Conservation (phyloP, 129 eudicot genomes). For the Saposhnikovia divaricata region DNA sequence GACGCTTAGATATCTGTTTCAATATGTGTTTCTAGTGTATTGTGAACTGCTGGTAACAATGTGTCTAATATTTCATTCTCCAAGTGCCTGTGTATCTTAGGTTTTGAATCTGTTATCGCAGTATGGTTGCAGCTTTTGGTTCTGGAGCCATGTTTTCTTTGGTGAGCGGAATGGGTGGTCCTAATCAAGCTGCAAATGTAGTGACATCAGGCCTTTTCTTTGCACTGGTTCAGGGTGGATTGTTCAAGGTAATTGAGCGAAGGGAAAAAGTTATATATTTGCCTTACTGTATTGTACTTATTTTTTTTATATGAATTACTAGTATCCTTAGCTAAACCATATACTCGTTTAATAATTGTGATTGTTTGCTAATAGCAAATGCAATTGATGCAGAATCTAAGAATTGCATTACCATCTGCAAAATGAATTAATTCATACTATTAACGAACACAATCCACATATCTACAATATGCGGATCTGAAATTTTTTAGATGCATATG, state of each 20-base stretch:
- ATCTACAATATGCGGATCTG: too few relatives aligned
- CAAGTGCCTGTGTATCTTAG: not conserved
- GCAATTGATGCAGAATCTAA: not conserved
- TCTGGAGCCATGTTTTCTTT: slow-evolving; percentile 83
- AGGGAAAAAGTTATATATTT: not conserved
- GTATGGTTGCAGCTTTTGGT: slow-evolving; percentile 96
- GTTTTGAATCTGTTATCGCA: slow-evolving; percentile 23
- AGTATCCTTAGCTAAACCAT: not conserved
- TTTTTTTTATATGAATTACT: not conserved
- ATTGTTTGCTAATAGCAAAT: not conserved
- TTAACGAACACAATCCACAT: too few relatives aligned
- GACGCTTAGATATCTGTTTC: not conserved
- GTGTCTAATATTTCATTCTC: not conserved
- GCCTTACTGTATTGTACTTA: not conserved
- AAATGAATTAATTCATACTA: too few relatives aligned
- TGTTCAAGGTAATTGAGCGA: slow-evolving; percentile 52
- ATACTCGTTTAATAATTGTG: not conserved
- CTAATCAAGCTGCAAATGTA: slow-evolving; percentile 58
- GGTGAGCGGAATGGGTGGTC: slow-evolving; percentile 88
- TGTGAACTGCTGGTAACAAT: not conserved
- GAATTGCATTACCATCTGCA: not conserved
- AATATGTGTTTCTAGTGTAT: not conserved
- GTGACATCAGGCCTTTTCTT: slow-evolving; percentile 74
- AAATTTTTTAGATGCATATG: too few relatives aligned
- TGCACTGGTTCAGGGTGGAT: slow-evolving; percentile 86